Conservation (phyloP, 768 basidiomycete species). For the Postia placenta region DNA sequence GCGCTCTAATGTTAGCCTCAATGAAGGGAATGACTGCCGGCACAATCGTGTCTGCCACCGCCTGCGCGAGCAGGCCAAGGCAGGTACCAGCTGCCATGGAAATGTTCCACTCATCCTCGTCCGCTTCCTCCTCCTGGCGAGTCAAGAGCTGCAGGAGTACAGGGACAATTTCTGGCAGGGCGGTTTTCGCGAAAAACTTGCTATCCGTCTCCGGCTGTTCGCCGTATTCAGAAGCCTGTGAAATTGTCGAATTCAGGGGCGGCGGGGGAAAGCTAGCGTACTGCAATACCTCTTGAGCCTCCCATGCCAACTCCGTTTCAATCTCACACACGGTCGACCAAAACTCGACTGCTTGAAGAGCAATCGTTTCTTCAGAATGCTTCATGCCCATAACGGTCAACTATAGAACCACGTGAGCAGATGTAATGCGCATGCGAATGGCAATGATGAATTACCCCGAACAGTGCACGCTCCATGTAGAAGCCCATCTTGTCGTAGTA, state of each 20-base stretch:
- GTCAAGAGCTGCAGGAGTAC: slow-evolving; percentile 86
- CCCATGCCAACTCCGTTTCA: slow-evolving; percentile 87
- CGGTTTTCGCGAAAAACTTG: slow-evolving; percentile 89
- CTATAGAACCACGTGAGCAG: slow-evolving; percentile 33
- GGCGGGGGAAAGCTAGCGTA: too few relatives aligned
- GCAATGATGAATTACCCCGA: slow-evolving; percentile 62
- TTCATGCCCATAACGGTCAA: slow-evolving; percentile 98
- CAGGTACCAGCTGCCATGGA: slow-evolving; percentile 97
- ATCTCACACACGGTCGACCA: slow-evolving; percentile 99
- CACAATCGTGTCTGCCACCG: slow-evolving; percentile 88
- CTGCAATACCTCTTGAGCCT: slow-evolving; percentile 81
- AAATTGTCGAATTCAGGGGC: not conserved
- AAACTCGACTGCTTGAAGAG: slow-evolving; percentile 96
- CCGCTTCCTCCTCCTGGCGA: slow-evolving; percentile 93
- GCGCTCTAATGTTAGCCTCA: slow-evolving; percentile 87
- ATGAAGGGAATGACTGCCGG: slow-evolving; percentile 96
- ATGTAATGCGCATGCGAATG: not conserved
- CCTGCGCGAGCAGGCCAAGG: slow-evolving; percentile 80
- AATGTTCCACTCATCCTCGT: slow-evolving; percentile 98
- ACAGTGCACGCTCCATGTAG: slow-evolving; percentile 99
- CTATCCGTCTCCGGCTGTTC: slow-evolving; percentile 83
- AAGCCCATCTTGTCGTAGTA: slow-evolving; percentile 99
- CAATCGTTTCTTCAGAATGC: slow-evolving; percentile 83
- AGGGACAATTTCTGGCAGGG: slow-evolving; percentile 90
- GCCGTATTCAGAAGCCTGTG: slow-evolving; percentile 82